Percentiles rank a stretch among this genome's conserved stretches.
phyloP scores from a whole-genome alignment of 192 early-diverging fungal genomes.

The Backusella parvicylindrica region DNA sequence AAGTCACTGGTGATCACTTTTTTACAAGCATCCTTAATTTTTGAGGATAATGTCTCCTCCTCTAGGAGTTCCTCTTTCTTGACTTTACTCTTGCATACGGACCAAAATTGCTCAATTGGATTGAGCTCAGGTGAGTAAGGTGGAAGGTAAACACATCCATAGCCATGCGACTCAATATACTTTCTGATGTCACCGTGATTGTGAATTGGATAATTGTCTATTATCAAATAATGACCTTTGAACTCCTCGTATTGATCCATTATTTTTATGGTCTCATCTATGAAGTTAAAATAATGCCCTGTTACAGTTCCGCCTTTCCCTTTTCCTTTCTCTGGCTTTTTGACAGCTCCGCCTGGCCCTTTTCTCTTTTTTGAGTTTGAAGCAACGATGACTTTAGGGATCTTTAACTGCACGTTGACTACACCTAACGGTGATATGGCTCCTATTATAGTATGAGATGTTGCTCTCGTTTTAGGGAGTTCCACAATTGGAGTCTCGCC shows the following conservation, averaged over 20 bases:
- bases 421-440: constrained; percentile 8
- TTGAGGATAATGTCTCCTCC: constrained; percentile 1
- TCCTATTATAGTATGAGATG: constrained; percentile 11
- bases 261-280: neutral
- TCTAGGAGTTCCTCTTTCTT: constrained; percentile 3
- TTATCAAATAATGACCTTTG: constrained; percentile 15
- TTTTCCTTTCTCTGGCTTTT: neutral
- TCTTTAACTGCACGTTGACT: neutral
- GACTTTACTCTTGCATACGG: too few relatives aligned
- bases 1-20: neutral
- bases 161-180: too few relatives aligned
- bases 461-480: constrained; percentile 10
- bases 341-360: neutral
- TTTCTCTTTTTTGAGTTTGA: constrained; percentile 13
- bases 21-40: neutral
- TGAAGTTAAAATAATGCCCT: too few relatives aligned
- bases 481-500: neutral
- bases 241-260: too few relatives aligned
- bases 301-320: neutral
- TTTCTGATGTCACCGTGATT: neutral
- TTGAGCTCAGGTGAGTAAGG: constrained; percentile 18
- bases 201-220: constrained; percentile 20
- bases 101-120: too few relatives aligned
- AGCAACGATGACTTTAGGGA: neutral
- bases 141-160: constrained; percentile 16